A percentile compares a stretch with the other conserved stretches of the same genome.
These are phyloP conservation scores for Diplodia mutila DNA, from an alignment of 2,329 filamentous ascomycete species.

Conservation along the genomic window DNA sequence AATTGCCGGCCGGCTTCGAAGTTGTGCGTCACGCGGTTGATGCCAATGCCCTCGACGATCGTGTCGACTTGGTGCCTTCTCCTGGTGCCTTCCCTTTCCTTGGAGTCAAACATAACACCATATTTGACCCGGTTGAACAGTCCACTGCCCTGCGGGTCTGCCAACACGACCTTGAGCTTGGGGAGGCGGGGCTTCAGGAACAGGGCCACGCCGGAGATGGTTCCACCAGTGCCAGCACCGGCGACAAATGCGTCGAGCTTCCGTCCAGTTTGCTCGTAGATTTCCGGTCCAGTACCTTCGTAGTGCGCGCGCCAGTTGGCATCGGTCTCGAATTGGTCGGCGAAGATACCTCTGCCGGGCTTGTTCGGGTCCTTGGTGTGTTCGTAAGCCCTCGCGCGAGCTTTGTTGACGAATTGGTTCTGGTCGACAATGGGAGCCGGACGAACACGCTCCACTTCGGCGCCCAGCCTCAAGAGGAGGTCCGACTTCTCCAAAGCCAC, in stretches of 20 bases:
- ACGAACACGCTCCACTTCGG: constrained; percentile 86
- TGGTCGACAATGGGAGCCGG: constrained; percentile 94
- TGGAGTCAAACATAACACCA: constrained; percentile 92
- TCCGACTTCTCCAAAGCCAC: constrained; percentile 87
- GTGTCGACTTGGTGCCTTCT: constrained; percentile 90
- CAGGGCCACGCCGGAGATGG: constrained; percentile 82
- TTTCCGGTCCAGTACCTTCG: constrained; percentile 84
- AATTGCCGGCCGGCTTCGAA: constrained; percentile 85
- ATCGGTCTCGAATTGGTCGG: constrained; percentile 91
- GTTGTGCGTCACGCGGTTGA: constrained; percentile 92
- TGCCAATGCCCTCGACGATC: constrained; percentile 93
- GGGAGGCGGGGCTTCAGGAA: constrained; percentile 77
- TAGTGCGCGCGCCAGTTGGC: constrained; percentile 90
- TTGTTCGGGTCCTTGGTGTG: constrained; percentile 65
- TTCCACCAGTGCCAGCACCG: constrained; percentile 92
- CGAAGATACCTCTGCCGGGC: constrained; percentile 82
- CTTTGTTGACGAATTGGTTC: constrained; percentile 92
- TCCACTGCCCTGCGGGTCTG: constrained; percentile 92
- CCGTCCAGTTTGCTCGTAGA: constrained; percentile 76
- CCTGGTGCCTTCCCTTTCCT: constrained; percentile 88
- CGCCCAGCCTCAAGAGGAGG: constrained; percentile 85
- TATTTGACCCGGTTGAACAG: constrained; percentile 89
- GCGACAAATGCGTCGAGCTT: constrained; percentile 84
- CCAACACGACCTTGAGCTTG: constrained; percentile 73
- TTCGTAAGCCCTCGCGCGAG: constrained; percentile 72